phyloP scores from a whole-genome alignment of 345 rosid genomes.

The Moricandia moricandioides region DNA sequence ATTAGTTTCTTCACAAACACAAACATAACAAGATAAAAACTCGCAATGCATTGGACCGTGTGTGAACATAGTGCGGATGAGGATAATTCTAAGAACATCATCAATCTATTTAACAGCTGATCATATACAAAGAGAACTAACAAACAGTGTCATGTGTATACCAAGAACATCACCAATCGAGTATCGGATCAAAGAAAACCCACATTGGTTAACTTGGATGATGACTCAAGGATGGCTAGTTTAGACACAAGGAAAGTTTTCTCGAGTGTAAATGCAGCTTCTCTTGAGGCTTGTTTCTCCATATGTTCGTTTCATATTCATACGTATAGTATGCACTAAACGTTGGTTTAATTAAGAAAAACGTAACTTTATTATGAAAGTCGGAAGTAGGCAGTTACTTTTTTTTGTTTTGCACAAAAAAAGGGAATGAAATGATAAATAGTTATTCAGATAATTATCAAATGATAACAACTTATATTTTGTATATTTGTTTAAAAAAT shows the following conservation, averaged over 20 bases:
- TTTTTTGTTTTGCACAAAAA: background rate
- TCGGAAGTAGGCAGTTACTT: background rate
- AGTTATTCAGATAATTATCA: background rate
- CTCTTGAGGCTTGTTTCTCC: no score
- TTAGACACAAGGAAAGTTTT: background rate
- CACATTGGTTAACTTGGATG: background rate
- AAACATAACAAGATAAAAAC: background rate
- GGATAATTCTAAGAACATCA: background rate
- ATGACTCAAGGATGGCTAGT: background rate
- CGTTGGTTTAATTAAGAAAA: no score
- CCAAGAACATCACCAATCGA: background rate
- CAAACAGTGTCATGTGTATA: background rate
- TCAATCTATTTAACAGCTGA: background rate
- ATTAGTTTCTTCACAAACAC: background rate
- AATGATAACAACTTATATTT: background rate
- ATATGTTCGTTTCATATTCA: background rate
- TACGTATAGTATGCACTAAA: no score
- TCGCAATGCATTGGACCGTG: background rate
- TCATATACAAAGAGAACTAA: background rate
- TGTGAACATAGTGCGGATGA: background rate
- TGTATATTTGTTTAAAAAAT: background rate
- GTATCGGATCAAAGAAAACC: background rate
- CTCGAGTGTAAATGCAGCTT: background rate
- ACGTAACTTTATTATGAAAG: background rate
- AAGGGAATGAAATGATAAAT: no score